phyloP scores from a whole-genome alignment of 1,284 basidiomycete genomes.

The Moesziomyces parantarcticus region DNA sequence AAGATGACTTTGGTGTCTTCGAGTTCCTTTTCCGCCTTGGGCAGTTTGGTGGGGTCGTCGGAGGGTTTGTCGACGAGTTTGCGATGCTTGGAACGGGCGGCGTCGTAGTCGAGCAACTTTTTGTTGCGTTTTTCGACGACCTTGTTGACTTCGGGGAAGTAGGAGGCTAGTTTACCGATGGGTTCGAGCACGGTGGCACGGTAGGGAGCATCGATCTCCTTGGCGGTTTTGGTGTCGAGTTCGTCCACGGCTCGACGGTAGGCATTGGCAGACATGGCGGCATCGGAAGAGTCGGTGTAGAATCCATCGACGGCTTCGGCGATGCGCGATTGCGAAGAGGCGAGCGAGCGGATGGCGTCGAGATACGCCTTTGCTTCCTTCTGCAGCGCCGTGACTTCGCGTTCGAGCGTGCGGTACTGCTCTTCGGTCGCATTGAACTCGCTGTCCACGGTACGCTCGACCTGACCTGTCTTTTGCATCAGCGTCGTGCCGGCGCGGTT shows the following conservation, averaged over 20 bases:
- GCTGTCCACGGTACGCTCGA: slow-evolving; percentile 92
- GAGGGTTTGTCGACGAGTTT: slow-evolving; percentile 92
- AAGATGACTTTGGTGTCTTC: slow-evolving; percentile 94
- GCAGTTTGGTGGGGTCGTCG: slow-evolving; percentile 91
- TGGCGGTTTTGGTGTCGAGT: slow-evolving; percentile 82
- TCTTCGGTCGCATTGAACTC: slow-evolving; percentile 93
- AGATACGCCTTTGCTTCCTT: slow-evolving; percentile 95
- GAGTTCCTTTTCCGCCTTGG: slow-evolving; percentile 91
- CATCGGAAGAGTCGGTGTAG: slow-evolving; percentile 76
- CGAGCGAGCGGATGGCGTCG: slow-evolving; percentile 89
- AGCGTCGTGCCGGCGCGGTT: slow-evolving; percentile 90
- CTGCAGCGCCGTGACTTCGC: slow-evolving; percentile 76
- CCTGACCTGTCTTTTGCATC: slow-evolving; percentile 82
- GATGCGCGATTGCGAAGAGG: slow-evolving; percentile 88
- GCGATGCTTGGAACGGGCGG: slow-evolving; percentile 78
- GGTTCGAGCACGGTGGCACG: slow-evolving; percentile 95
- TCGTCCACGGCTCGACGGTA: slow-evolving; percentile 96
- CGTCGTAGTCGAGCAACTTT: slow-evolving; percentile 97
- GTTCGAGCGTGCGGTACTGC: slow-evolving; percentile 84
- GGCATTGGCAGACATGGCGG: slow-evolving; percentile 95
- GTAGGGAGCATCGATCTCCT: slow-evolving; percentile 92
- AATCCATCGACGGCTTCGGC: slow-evolving; percentile 94
- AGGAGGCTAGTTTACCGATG: slow-evolving; percentile 89
- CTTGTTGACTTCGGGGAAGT: slow-evolving; percentile 93
- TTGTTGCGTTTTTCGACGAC: slow-evolving; percentile 94